Conservation (phyloP, 2,329 filamentous ascomycete species). For the Huntiella decipiens region DNA sequence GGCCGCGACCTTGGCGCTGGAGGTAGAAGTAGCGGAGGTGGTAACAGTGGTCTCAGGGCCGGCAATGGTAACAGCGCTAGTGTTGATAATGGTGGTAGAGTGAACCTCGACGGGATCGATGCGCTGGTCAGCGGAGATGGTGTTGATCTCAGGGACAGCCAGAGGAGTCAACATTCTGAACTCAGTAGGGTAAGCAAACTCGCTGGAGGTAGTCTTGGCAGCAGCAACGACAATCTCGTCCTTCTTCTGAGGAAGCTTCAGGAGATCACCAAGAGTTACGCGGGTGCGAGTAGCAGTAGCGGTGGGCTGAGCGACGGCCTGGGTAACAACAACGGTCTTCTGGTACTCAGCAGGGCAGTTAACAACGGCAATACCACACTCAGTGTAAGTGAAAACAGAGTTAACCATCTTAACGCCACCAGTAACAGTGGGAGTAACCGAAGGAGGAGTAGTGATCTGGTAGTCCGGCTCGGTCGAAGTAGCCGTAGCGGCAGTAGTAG, state of each 20-base stretch:
- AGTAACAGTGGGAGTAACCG: no score
- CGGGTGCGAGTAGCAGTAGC: not conserved
- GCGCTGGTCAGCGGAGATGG: not conserved
- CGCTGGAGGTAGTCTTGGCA: not conserved
- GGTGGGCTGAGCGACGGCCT: not conserved
- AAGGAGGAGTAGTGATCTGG: no score
- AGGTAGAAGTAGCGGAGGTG: no score
- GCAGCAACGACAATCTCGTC: not conserved
- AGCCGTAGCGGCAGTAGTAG: not conserved
- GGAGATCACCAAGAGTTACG: not conserved
- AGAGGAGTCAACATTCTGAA: constrained; percentile 3
- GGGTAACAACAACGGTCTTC: constrained; percentile 17
- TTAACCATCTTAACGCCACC: no score
- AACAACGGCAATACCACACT: constrained; percentile 20
- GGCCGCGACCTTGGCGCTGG: no score
- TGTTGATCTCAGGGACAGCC: constrained; percentile 8
- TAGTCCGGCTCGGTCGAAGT: not conserved
- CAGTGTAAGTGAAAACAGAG: constrained; percentile 18
- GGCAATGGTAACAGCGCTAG: not conserved
- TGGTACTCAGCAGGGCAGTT: constrained; percentile 23
- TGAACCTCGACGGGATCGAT: constrained; percentile 1
- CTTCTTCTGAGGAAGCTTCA: not conserved
- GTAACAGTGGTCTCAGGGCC: not conserved
- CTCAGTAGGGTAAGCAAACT: constrained; percentile 7
- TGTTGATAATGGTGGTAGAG: not conserved